Evolutionary conservation across 805 yeast species (phyloP), one percentile per base, ranked within the genome.

Genomic region (Zygosaccharomyces bisporus): DNA sequence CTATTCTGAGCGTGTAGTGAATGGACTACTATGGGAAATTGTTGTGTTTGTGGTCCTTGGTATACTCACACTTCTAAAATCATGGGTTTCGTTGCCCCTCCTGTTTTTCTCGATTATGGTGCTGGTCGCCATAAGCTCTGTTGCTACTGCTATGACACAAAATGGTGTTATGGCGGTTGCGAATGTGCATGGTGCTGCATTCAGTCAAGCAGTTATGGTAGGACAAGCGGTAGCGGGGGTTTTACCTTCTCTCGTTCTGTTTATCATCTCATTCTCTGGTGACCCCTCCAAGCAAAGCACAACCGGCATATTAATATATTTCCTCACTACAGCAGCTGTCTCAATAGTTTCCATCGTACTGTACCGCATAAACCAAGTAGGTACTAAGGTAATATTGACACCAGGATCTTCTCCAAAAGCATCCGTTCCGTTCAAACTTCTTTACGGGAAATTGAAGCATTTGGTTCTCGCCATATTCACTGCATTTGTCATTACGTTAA

Each of bases 151-250:
- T 25, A 67, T 82, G 51, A 83, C 93, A 1, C 99, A 91, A 57
- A 91, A 87, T 57, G 97, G 97, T 9, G 74, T 86, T 6, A 80
- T 90, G 80, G 95, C 98, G 4, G 73, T 87, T 32, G 93, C 83
- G 2, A 86, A 86, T 55, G 79, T 83, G 1, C 71, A 80, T 58
- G 90, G 93, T 3, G 74, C 87, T 1, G 74, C 80, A 10, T 86
- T 77, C 60, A 90, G 95, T 8, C 96, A 93, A 57, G 95, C 86
- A 0, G 84, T 84, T 1, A 86, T 93, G 84, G 90, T 90, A 3
- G 99, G 99, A 1, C 96, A 91, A 63, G 96, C 95, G 0, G 69
- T 91, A 13, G 88, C 97, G 0, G 99, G 99, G 2, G 95, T 93
- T 0, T 68, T 91, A 27, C 98, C 99, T 2, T 80, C 96, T 0